Conservation (phyloP, 1,284 basidiomycete species). For the Vanrija pseudolonga region DNA sequence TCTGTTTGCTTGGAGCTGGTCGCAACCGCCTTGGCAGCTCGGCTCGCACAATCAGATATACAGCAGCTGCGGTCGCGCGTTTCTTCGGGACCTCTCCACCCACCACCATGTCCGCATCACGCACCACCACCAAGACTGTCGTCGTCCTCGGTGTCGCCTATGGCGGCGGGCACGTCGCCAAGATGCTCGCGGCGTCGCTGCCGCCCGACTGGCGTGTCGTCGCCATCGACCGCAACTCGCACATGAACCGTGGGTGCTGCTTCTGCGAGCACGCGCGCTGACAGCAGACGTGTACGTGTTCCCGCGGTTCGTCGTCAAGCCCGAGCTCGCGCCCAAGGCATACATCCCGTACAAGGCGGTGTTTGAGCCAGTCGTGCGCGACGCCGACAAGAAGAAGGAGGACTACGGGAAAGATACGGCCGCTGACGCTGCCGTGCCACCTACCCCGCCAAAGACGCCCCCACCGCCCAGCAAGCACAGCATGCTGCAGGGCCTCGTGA, state of each 20-base stretch:
- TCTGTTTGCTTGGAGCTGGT: too few species aligned
- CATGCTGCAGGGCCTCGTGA: constrained; percentile 55
- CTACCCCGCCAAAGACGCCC: constrained; percentile 4
- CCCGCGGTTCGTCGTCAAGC: constrained; percentile 51
- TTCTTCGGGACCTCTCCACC: too few species aligned
- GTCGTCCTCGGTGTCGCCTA: constrained; percentile 62
- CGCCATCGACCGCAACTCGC: constrained; percentile 69
- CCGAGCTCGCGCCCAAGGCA: constrained; percentile 51
- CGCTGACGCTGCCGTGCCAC: not conserved
- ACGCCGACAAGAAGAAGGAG: constrained; percentile 1
- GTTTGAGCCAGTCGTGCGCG: constrained; percentile 33
- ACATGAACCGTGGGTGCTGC: constrained; percentile 42
- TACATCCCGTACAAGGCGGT: constrained; percentile 64
- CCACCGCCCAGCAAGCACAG: constrained; percentile 19
- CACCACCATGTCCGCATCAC: too few species aligned
- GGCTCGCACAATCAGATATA: too few species aligned
- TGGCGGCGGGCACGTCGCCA: constrained; percentile 58
- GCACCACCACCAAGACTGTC: constrained; percentile 48
- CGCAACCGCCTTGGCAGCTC: too few species aligned
- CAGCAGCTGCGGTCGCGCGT: too few species aligned
- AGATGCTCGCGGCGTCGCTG: constrained; percentile 57
- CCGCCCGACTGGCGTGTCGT: constrained; percentile 63
- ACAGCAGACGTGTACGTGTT: constrained; percentile 52
- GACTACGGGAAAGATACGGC: not conserved
- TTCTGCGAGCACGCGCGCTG: too few species aligned